Base-by-base conservation (phyloP, 768 basidiomycete species). In the Tremella yokohamensis region DNA sequence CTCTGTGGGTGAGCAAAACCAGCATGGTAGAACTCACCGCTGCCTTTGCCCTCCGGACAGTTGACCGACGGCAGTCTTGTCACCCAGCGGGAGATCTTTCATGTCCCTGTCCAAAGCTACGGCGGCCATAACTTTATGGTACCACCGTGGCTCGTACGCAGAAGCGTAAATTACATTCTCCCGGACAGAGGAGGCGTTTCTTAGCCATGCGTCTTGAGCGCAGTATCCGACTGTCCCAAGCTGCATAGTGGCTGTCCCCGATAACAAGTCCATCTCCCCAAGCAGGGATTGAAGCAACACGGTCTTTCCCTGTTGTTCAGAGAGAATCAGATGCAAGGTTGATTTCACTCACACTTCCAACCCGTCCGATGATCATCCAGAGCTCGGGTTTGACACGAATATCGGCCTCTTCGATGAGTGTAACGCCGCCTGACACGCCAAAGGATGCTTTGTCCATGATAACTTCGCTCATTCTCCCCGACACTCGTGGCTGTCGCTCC, bases 1-100 rank as follows among this genome's bases (percentile, higher is more conserved):
- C 62, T 24, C 62, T 63, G 29, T 25, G 16, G 12, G 12, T 15
- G 6, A 34, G 11, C 22, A 26, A 48, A 25, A n/a, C 34, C 54
- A 20, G 11, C 38, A 15, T 24, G 2, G 7, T 34, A 18, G 1
- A 3, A 48, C 61, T 56, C 38, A 59, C 61, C 61, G 47, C 49
- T 63, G 62, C 39, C 57, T 59, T 49, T 63, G 62, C 26, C 62
- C 62, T 8, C 62, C 62, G 26, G 58, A 60, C 3, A 63, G 50
- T 13, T 40, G 49, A 25, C 48, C 38, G 15, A 60, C 54, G 8
- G 26, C 52, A 12, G 26, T 24, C 9, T 25, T 25, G 49, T 63
- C 62, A 2, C 62, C 62, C 6, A 38, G 22, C 8, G 34, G 15
- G 4, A 62, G 34, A 6, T 44, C 29, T 6, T 9, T 20, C 15